Percentiles rank a stretch among this genome's conserved stretches.
These are phyloP conservation scores for Boletales sp. DNA, from an alignment of 768 basidiomycete genomes.

Conservation along the genomic window DNA sequence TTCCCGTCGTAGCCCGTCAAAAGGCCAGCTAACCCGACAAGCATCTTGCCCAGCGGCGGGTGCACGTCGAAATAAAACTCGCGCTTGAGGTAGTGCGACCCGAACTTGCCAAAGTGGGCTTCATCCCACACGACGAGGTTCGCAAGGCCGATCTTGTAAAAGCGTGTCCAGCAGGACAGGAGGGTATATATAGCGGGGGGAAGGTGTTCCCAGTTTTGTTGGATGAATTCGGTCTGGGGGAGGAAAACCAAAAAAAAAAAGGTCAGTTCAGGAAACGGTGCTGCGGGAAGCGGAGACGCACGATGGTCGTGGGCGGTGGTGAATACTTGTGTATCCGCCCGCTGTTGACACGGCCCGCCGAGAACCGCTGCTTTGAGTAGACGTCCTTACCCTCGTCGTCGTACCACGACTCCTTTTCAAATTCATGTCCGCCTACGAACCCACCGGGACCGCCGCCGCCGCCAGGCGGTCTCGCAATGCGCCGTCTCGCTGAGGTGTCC, in stretches of 20 bases:
- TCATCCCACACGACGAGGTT: conserved; percentile 96
- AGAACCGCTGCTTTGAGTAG: conserved; percentile 45
- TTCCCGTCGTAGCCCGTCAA: conserved; percentile 87
- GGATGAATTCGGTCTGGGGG: conserved; percentile 64
- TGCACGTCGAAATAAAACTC: conserved; percentile 99
- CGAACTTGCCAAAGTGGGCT: conserved; percentile 99
- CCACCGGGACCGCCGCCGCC: conserved; percentile 21
- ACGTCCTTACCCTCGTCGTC: conserved; percentile 69
- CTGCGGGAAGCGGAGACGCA: conserved; percentile 31
- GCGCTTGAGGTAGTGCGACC: conserved; percentile 95
- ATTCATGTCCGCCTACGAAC: conserved; percentile 25
- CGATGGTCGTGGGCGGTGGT: conserved; percentile 65
- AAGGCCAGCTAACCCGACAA: conserved; percentile 90
- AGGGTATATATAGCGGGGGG: conserved; percentile 86
- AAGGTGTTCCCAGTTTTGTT: conserved; percentile 77
- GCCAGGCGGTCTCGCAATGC: conserved; percentile 37
- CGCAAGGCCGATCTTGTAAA: conserved; percentile 86
- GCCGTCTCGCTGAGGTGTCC: conserved; percentile 45
- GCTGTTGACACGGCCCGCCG: conserved; percentile 43
- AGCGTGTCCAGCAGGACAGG: conserved; percentile 92
- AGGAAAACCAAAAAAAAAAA: background rate
- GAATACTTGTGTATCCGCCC: conserved; percentile 59
- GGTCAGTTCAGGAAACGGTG: conserved; percentile 3
- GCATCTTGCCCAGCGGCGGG: conserved; percentile 98
- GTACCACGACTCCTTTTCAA: conserved; percentile 34